Base-by-base conservation (phyloP, 106 monocot genomes). In the Dendrobium chrysotoxum region DNA sequence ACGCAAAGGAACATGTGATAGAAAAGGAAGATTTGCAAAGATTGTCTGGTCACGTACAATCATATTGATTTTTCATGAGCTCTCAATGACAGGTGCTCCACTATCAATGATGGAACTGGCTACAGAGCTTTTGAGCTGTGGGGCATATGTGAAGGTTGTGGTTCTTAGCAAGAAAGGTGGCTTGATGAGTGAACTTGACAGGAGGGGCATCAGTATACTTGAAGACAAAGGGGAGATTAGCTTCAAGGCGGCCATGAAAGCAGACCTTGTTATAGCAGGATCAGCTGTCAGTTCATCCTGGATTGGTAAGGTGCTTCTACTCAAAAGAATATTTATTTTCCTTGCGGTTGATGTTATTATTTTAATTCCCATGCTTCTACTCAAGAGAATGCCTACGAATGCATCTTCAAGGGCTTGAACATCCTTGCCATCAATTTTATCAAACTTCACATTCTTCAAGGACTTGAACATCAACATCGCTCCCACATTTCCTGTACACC, bases 21-120 rank as follows among this genome's bases (percentile, higher is more conserved):
- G 90, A 70, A 85, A 88, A 61, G 82, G 85, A 66, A 85, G 84
- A 20, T 97, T 97, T 86, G 86, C 87, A 46, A 78, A 81, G 6
- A 25, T 89, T 81, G 96, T 92, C 39, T 88, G 85, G 86, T 97
- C 90, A 8, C 81, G 92, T 74, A 79, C 79, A 18, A 91, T 97
- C 84, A 66, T 97, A 71, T 82, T 97, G 85, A 82, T 97, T 42
- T 90, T 97, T 85, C 96, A 97, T 70, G 94, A 97, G 86, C 89
- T 97, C 18, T 97, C 96, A 4, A 94, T 97, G 92, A 97, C 96
- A 0, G 96, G 96, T 47, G 96, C 96, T 12, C 96, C 96, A 21
- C 79, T 97, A 5, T 94, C 96, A 12, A 97, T 97, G 96, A 87
- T 97, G 94, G 96, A 97, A 82, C 78, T 97, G 80, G 96, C 91